phyloP scores from a whole-genome alignment of 2,329 filamentous ascomycete genomes.

The Coniochaeta pulveracea region DNA sequence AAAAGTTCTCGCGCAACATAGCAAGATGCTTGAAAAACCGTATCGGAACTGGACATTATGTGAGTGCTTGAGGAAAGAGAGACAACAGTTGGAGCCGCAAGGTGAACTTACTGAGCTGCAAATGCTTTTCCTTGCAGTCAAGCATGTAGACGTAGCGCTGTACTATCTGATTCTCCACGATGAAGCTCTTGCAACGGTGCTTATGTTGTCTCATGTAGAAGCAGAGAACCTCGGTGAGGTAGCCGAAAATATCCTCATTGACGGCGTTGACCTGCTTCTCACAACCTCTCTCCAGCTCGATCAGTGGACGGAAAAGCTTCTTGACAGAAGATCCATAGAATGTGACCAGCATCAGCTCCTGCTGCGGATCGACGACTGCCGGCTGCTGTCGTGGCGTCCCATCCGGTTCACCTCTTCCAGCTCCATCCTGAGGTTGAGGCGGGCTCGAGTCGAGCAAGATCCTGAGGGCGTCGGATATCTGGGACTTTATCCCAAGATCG shows the following conservation, averaged over 20 bases:
- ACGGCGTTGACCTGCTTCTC: constrained; percentile 66
- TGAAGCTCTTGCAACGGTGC: constrained; percentile 77
- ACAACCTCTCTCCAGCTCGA: constrained; percentile 60
- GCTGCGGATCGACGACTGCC: constrained; percentile 52
- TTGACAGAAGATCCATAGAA: constrained; percentile 85
- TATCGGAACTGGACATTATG: constrained; percentile 52
- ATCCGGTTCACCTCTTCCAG: constrained; percentile 32
- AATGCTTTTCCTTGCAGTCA: constrained; percentile 74
- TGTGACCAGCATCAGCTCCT: constrained; percentile 72
- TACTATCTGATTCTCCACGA: constrained; percentile 68
- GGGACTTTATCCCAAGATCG: constrained; percentile 88
- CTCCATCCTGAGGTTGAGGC: constrained; percentile 40
- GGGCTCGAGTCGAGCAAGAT: constrained; percentile 70
- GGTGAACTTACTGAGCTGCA: constrained; percentile 64
- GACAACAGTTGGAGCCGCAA: neutral
- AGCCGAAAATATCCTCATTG: constrained; percentile 81
- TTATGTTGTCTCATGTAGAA: constrained; percentile 90
- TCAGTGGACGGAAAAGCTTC: constrained; percentile 77
- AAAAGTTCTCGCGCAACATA: constrained; percentile 80
- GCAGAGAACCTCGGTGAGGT: constrained; percentile 84
- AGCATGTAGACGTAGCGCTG: constrained; percentile 75
- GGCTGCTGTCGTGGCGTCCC: constrained; percentile 37
- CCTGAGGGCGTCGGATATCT: constrained; percentile 91
- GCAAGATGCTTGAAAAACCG: constrained; percentile 89
- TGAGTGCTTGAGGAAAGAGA: neutral